Percentiles rank a stretch among this genome's conserved stretches.
Conservation (phyloP, 495 filamentous ascomycete genomes). For the Neurospora tetrasperma region DNA sequence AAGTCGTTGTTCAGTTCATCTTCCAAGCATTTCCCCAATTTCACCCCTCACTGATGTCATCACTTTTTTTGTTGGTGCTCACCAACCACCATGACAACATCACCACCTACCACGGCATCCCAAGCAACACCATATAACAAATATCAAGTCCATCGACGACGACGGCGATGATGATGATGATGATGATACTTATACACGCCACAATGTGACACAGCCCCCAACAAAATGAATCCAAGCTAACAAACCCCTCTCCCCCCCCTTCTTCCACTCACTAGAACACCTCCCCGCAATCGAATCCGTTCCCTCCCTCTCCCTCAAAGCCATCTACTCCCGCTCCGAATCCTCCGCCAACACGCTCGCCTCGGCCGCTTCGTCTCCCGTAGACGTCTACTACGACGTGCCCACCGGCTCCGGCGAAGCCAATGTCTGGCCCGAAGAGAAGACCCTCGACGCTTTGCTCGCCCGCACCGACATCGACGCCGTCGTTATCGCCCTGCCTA, state of each 20-base stretch:
- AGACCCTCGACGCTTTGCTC: conserved; percentile 50
- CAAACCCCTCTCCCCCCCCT: neutral
- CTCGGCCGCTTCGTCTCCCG: conserved; percentile 15
- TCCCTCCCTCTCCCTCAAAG: conserved; percentile 39
- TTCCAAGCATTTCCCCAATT: neutral
- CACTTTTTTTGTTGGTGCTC: neutral
- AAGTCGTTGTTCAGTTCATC: conserved; percentile 9
- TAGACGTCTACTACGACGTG: conserved; percentile 47
- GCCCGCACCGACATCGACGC: conserved; percentile 53
- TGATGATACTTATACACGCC: neutral
- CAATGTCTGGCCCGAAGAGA: neutral
- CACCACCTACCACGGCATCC: neutral
- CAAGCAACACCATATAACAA: conserved; percentile 9
- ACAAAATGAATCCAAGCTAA: neutral
- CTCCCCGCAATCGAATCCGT: conserved; percentile 42
- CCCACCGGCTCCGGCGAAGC: conserved; percentile 32
- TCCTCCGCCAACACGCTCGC: conserved; percentile 28
- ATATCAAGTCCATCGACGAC: neutral
- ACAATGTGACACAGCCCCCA: neutral
- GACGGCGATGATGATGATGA: neutral
- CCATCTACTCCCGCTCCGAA: conserved; percentile 53
- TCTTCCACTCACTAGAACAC: conserved; percentile 14
- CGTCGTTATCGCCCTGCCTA: conserved; percentile 61
- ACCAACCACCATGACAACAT: neutral
- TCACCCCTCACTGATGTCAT: conserved; percentile 2